Conservation (phyloP, 352 stramenopile species). For the Globisporangium paddicum region DNA sequence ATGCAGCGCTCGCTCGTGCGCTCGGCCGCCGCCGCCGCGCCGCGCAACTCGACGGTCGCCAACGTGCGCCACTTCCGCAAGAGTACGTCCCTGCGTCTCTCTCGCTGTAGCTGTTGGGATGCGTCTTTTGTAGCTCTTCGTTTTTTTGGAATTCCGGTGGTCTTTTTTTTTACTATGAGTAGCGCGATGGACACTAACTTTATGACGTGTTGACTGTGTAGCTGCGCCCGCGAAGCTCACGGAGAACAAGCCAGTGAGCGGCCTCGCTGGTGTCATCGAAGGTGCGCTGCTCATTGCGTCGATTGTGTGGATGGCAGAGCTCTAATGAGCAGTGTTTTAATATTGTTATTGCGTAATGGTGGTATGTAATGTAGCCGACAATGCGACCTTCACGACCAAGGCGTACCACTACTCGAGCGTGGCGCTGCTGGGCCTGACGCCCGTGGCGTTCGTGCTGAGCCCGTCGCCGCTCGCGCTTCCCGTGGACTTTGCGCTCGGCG, state of each 20-base stretch:
- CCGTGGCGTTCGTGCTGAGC: slow-evolving; percentile 69
- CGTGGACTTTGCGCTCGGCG: slow-evolving; percentile 76
- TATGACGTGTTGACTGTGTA: slow-evolving; percentile 14
- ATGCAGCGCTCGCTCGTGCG: slow-evolving; percentile 49
- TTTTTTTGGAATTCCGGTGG: slow-evolving; percentile 15
- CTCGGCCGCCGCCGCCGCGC: slow-evolving; percentile 28
- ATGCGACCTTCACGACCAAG: slow-evolving; percentile 60
- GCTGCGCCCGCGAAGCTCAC: slow-evolving; percentile 60
- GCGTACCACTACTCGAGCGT: slow-evolving; percentile 57
- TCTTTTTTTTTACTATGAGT: too few relatives aligned
- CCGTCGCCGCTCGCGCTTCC: slow-evolving; percentile 65
- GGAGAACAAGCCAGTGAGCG: slow-evolving; percentile 74
- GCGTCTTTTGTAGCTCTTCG: neutral
- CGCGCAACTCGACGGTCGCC: slow-evolving; percentile 23
- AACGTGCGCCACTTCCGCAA: slow-evolving; percentile 71
- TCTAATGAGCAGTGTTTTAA: too few relatives aligned
- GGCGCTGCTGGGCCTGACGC: slow-evolving; percentile 52
- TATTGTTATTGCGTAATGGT: too few relatives aligned
- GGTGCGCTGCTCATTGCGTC: slow-evolving; percentile 26
- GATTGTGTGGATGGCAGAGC: neutral
- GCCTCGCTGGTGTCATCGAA: slow-evolving; percentile 63
- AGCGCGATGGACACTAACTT: neutral
- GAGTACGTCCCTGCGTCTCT: slow-evolving; percentile 31
- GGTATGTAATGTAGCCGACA: slow-evolving; percentile 82
- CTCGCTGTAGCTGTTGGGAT: neutral